Evolutionary conservation across 257 asterid genomes (phyloP).

Genomic region (Catharanthus roseus): DNA sequence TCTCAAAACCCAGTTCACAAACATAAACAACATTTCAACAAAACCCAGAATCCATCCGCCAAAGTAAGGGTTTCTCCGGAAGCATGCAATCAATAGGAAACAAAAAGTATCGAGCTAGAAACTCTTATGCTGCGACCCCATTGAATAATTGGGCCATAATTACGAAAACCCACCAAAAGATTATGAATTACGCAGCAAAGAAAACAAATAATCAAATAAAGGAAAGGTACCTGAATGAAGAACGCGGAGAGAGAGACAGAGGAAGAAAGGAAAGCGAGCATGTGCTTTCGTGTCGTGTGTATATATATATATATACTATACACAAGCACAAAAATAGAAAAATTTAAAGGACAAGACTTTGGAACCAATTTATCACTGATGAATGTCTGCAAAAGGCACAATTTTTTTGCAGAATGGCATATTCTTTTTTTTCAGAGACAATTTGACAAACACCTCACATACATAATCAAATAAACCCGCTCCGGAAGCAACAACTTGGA

Average conservation of each 20-base stretch:
- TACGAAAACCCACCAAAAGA: not conserved
- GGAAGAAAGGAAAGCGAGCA: slow-evolving; percentile 13
- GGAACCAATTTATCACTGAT: slow-evolving; percentile 8
- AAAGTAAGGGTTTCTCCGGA: slow-evolving; percentile 17
- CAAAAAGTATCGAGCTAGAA: not conserved
- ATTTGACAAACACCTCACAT: not conserved
- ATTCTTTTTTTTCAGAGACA: slow-evolving; percentile 22
- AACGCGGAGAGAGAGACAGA: slow-evolving; percentile 7
- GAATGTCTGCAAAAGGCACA: slow-evolving; percentile 33
- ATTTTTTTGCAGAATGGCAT: slow-evolving; percentile 28
- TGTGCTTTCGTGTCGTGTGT: slow-evolving; percentile 12
- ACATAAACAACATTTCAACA: not conserved
- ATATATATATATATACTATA: too few relatives aligned
- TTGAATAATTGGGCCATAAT: not conserved
- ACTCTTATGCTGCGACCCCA: not conserved
- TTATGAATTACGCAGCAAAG: not conserved
- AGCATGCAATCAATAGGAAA: slow-evolving; percentile 4
- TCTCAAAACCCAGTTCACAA: not conserved
- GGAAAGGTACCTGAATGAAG: slow-evolving; percentile 23
- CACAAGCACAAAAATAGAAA: slow-evolving; percentile 2
- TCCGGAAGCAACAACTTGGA: too few relatives aligned
- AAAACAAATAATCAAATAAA: not conserved
- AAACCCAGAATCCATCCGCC: slow-evolving; percentile 11
- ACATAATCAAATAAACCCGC: too few relatives aligned
- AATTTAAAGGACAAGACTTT: not conserved